Percentiles rank a stretch among this genome's conserved stretches.
Conservation (phyloP, 192 early-diverging fungal species). For the Coemansia sp. region DNA sequence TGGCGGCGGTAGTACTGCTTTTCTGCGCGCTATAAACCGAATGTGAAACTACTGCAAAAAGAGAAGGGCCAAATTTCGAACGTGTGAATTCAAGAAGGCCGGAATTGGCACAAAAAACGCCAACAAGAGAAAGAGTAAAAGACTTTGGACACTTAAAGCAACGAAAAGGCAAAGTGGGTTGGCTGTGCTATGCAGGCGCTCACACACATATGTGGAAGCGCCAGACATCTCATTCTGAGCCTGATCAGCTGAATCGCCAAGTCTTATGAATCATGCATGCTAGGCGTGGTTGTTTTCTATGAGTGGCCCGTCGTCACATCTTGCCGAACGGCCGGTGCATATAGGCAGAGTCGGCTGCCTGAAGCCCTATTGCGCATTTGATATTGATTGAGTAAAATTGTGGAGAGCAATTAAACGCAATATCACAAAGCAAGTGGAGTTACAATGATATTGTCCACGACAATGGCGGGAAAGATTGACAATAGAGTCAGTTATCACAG, state of each 20-base stretch:
- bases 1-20: neutral
- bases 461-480: neutral
- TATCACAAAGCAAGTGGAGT: neutral
- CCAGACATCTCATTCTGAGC: neutral
- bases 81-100: neutral
- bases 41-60: neutral
- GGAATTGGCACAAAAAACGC: neutral
- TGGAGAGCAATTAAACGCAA: slow-evolving; percentile 1
- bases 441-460: neutral
- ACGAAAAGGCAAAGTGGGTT: neutral
- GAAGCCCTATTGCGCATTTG: neutral
- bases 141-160: neutral
- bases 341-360: neutral
- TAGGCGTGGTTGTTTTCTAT: neutral
- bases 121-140: neutral
- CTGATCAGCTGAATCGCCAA: slow-evolving; percentile 4
- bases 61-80: neutral
- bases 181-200: neutral
- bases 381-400: slow-evolving; percentile 7
- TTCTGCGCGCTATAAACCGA: neutral
- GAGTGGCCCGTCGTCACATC: neutral
- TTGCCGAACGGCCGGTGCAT: neutral
- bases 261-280: neutral
- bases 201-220: slow-evolving; percentile 1
- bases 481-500: neutral